Evolutionary conservation across 306 rosid genomes (phyloP).

Genomic region (Citrullus colocynthis): DNA sequence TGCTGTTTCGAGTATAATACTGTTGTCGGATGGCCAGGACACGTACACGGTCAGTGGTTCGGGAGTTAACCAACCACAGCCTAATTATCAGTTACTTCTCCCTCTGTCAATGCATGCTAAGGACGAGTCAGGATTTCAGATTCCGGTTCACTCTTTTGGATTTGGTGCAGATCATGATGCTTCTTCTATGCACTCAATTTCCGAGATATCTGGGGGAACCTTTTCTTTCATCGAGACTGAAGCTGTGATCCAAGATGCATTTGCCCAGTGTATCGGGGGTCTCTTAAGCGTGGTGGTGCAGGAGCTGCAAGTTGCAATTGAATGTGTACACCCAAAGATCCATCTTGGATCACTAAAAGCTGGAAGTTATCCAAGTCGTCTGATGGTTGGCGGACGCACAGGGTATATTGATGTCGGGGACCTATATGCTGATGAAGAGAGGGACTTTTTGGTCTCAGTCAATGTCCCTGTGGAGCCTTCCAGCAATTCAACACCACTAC

Average conservation of each 20-base stretch:
- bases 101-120: constrained; percentile 54
- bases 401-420: constrained; percentile 77
- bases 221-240: constrained; percentile 96
- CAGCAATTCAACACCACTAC: constrained; percentile 44
- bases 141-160: constrained; percentile 94
- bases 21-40: constrained; percentile 93
- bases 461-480: constrained; percentile 48
- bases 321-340: constrained; percentile 43
- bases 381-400: constrained; percentile 40
- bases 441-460: constrained; percentile 80
- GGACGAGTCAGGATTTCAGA: constrained; percentile 59
- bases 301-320: constrained; percentile 71
- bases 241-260: constrained; percentile 86
- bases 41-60: constrained; percentile 64
- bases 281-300: constrained; percentile 85
- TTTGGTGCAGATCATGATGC: constrained; percentile 95
- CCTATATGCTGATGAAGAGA: constrained; percentile 91
- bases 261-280: constrained; percentile 98
- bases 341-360: constrained; percentile 55
- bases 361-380: constrained; percentile 68
- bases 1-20: constrained; percentile 74
- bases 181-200: constrained; percentile 84
- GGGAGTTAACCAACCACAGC: constrained; percentile 46
- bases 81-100: constrained; percentile 70
- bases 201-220: constrained; percentile 92